phyloP scores from a whole-genome alignment of 169 alveolate genomes.

The Cryptosporidium sp. region DNA sequence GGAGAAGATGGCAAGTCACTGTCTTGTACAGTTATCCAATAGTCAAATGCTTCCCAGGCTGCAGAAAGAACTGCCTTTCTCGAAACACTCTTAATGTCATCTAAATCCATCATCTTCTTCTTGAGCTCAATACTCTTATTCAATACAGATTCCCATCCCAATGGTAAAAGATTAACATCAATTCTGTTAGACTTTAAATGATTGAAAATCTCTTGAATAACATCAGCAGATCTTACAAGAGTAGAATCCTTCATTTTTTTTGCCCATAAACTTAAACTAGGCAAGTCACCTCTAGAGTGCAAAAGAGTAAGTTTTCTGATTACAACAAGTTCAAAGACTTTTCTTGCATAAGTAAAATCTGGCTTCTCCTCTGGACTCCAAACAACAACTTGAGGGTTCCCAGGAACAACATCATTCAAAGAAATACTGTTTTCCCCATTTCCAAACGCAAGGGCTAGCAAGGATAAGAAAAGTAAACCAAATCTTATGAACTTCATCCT shows the following conservation, averaged over 20 bases:
- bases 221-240: slow-evolving; percentile 56
- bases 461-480: slow-evolving; percentile 6
- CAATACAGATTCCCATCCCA: slow-evolving; percentile 58
- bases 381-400: slow-evolving; percentile 37
- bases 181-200: slow-evolving; percentile 24
- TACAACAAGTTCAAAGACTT: slow-evolving; percentile 66
- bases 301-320: slow-evolving; percentile 22
- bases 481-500: slow-evolving; percentile 24
- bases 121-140: slow-evolving; percentile 21
- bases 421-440: not conserved
- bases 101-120: slow-evolving; percentile 11
- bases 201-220: slow-evolving; percentile 18
- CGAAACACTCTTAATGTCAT: not conserved
- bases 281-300: slow-evolving; percentile 62
- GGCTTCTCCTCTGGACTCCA: slow-evolving; percentile 48
- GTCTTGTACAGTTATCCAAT: slow-evolving; percentile 57
- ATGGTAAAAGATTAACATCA: slow-evolving; percentile 50
- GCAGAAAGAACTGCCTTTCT: slow-evolving; percentile 57
- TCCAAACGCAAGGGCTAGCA: not conserved
- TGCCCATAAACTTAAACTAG: slow-evolving; percentile 64
- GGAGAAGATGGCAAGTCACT: slow-evolving; percentile 54
- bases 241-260: slow-evolving; percentile 49
- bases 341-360: slow-evolving; percentile 73
- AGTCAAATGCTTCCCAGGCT: slow-evolving; percentile 75
- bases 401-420: slow-evolving; percentile 52